These are phyloP conservation scores for Grifola frondosa DNA, from an alignment of 1,284 basidiomycete species.

Conservation along the genomic window DNA sequence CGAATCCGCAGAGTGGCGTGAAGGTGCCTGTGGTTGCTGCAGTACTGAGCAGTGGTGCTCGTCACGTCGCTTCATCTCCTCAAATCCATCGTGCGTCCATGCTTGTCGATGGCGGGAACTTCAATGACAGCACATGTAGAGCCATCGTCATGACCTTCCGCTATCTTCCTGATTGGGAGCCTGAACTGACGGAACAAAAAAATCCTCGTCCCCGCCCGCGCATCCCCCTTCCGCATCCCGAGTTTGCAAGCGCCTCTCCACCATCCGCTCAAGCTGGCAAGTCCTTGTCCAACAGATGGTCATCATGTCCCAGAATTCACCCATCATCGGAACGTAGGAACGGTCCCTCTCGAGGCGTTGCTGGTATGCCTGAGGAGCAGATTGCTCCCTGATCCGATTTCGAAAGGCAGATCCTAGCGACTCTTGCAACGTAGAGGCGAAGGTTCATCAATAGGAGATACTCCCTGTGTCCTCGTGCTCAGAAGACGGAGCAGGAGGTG, in stretches of 20 bases:
- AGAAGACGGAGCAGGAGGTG: slow-evolving; percentile 16
- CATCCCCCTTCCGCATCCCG: slow-evolving; percentile 58
- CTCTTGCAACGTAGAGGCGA: slow-evolving; percentile 26
- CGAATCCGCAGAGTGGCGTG: no score
- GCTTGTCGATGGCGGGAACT: slow-evolving; percentile 58
- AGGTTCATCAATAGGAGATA: no score
- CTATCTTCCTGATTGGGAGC: slow-evolving; percentile 14
- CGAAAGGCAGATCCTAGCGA: slow-evolving; percentile 11
- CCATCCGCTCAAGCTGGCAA: slow-evolving; percentile 74
- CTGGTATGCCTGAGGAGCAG: slow-evolving; percentile 75
- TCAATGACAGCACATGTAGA: no score
- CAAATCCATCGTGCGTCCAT: slow-evolving; percentile 83
- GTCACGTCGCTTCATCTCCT: slow-evolving; percentile 76
- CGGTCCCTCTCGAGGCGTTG: slow-evolving; percentile 78
- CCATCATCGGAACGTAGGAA: slow-evolving; percentile 82
- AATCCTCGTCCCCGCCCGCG: slow-evolving; percentile 57
- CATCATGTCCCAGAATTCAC: slow-evolving; percentile 91
- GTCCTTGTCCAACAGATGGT: slow-evolving; percentile 75
- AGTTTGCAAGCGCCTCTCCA: slow-evolving; percentile 78
- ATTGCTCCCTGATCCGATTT: slow-evolving; percentile 48
- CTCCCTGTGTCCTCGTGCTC: slow-evolving; percentile 7
- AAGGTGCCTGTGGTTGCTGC: slow-evolving; percentile 25
- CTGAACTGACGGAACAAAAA: slow-evolving; percentile 17
- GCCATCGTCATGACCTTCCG: slow-evolving; percentile 11
- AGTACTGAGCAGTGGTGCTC: slow-evolving; percentile 46